phyloP scores from a whole-genome alignment of 2,329 filamentous ascomycete species.

The Cytospora schulzeri region DNA sequence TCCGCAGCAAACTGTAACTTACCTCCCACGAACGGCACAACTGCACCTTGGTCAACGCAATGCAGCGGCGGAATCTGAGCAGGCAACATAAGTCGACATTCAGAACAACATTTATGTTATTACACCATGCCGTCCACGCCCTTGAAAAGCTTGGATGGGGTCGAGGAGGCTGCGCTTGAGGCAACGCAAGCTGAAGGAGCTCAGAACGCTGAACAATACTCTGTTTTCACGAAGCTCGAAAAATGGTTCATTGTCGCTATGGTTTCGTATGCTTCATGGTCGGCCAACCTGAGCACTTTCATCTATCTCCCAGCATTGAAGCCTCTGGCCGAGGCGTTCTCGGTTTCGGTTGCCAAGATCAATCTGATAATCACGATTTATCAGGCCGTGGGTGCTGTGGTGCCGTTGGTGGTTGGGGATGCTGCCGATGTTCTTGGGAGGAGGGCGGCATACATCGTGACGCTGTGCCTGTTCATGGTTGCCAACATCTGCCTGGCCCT shows the following conservation, averaged over 20 bases:
- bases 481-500: constrained; percentile 4
- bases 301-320: constrained; percentile 5
- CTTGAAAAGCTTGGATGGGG: no score
- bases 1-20: no score
- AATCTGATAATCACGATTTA: background rate
- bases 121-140: no score
- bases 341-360: background rate
- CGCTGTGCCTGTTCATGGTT: background rate
- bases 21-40: no score
- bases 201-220: background rate
- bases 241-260: constrained; percentile 4
- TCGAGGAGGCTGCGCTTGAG: background rate
- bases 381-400: constrained; percentile 2
- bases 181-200: background rate
- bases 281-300: constrained; percentile 5
- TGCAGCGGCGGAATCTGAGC: no score
- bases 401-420: background rate
- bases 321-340: background rate
- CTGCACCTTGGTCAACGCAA: no score
- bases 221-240: background rate
- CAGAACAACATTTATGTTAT: no score
- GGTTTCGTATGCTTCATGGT: constrained; percentile 3
- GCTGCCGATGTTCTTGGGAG: background rate
- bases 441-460: constrained; percentile 4
- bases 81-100: no score